A percentile compares a stretch with the other conserved stretches of the same genome.
phyloP scores from a whole-genome alignment of 2,329 filamentous ascomycete genomes.

The Apiospora aurea region DNA sequence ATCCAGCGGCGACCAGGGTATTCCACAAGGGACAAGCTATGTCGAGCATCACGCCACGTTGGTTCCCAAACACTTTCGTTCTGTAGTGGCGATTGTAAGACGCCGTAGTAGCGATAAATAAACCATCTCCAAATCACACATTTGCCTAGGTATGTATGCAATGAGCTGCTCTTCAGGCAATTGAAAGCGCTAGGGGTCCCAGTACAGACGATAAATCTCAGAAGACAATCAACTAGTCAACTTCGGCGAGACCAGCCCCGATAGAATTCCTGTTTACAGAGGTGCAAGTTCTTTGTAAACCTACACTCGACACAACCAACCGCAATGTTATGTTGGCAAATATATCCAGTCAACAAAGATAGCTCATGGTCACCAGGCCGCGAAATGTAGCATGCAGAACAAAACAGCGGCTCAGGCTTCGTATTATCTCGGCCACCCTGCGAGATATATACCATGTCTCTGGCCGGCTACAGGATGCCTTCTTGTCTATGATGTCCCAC shows the following conservation, averaged over 20 bases:
- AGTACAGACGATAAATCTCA: not conserved
- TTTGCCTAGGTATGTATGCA: not conserved
- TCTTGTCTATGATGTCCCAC: not conserved
- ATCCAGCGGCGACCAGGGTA: not conserved
- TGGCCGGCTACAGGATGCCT: not conserved
- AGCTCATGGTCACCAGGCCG: not conserved
- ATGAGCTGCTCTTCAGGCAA: not conserved
- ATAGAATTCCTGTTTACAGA: not conserved
- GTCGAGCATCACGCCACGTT: not conserved
- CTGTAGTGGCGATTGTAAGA: not conserved
- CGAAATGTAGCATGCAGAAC: not conserved
- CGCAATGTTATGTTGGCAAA: not conserved
- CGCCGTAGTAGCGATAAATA: not conserved
- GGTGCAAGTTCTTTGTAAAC: not conserved
- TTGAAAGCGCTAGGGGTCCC: not conserved
- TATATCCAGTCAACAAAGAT: constrained; percentile 1
- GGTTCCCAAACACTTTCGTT: not conserved
- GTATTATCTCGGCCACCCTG: not conserved
- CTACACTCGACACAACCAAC: not conserved
- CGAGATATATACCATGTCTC: not conserved
- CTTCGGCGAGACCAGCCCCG: not conserved
- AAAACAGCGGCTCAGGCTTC: not conserved
- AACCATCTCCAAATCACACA: not conserved
- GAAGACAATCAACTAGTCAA: not conserved
- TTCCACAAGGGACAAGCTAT: not conserved